Evolutionary conservation across 768 basidiomycete species (phyloP).

Genomic region (Tubosaeta sp.): DNA sequence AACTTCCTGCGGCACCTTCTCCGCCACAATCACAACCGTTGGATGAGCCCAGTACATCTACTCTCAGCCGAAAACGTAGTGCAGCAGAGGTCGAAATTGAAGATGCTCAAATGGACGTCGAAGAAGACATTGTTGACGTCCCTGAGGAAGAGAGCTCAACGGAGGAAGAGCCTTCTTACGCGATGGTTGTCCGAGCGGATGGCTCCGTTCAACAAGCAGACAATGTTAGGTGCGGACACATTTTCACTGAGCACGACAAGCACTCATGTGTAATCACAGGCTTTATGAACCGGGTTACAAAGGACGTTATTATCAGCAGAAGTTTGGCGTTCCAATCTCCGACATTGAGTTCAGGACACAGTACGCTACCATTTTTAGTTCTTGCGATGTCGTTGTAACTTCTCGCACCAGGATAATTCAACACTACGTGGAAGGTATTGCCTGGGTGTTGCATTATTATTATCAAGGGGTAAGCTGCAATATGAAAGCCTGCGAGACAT

Average conservation of each 20-base stretch:
- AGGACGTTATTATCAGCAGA: slow-evolving; percentile 91
- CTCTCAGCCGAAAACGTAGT: slow-evolving; percentile 42
- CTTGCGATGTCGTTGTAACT: slow-evolving; percentile 4
- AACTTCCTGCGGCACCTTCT: slow-evolving; percentile 15
- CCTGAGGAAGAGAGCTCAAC: slow-evolving; percentile 41
- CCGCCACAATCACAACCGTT: slow-evolving; percentile 4
- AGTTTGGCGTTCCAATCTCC: slow-evolving; percentile 75
- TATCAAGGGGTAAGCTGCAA: slow-evolving; percentile 83
- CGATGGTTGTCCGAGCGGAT: slow-evolving; percentile 80
- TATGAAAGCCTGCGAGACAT: neutral
- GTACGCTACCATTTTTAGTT: slow-evolving; percentile 42
- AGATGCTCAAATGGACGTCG: slow-evolving; percentile 30
- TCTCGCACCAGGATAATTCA: slow-evolving; percentile 57
- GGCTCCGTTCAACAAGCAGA: slow-evolving; percentile 95
- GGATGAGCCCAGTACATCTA: slow-evolving; percentile 19
- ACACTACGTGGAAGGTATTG: slow-evolving; percentile 88
- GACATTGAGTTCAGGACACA: slow-evolving; percentile 68
- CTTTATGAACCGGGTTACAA: slow-evolving; percentile 96
- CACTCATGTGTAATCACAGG: slow-evolving; percentile 38
- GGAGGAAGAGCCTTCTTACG: slow-evolving; percentile 47
- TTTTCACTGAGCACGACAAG: neutral
- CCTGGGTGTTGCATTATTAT: slow-evolving; percentile 96
- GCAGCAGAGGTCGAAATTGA: slow-evolving; percentile 42
- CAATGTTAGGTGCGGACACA: slow-evolving; percentile 71
- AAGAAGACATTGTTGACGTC: slow-evolving; percentile 21